Base-by-base conservation (phyloP, 2,329 filamentous ascomycete species). In the Westerdykella ornata region DNA sequence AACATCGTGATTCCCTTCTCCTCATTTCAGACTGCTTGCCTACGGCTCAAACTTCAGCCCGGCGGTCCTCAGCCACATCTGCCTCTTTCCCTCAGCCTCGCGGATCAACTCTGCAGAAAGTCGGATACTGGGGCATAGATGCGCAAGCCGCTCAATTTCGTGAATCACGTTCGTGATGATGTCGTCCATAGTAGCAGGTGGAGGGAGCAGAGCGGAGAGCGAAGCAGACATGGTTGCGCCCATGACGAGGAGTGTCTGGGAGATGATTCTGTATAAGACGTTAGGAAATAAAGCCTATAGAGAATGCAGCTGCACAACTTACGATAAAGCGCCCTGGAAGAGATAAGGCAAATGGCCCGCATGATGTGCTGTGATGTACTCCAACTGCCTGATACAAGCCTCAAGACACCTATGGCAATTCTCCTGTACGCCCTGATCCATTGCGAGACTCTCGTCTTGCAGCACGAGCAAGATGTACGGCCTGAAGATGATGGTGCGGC, bases 261-360 rank as follows among this genome's bases (percentile, higher is more conserved):
- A 88, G 16, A 89, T 84, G 58, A 92, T 86, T 16, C 84, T 88
- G 29, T n/a, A 1, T 14, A 14, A 9, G 22, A 18, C 35, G 31
- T 57, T 40, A 59, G 54, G 16, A 26, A 13, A 16, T 22, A 28
- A 38, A 17, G 22, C 8, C 17, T n/a, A 26, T 28, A 32, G 5
- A 33, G 9, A 13, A n/a, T 18, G 20, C 15, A 26, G 2, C 12
- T 33, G 3, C 3, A 15, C 28, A 29, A 61, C 65, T 54, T 62
- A 68, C 65, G 65, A 68, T 15, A 92, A 73, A 7, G 85, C 84
- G 14, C 85, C 85, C 69, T 90, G 86, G 82, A 85, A 92, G 15
- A 90, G 75, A 65, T 90, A 92, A 11, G 85, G 85, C 70, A 92
- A 82, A 60, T 90, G 85, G 38, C 86, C 85, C 46, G 83, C 84